Evolutionary conservation across 75 land plant species (phyloP).

Genomic region (Pinus tabuliformis): DNA sequence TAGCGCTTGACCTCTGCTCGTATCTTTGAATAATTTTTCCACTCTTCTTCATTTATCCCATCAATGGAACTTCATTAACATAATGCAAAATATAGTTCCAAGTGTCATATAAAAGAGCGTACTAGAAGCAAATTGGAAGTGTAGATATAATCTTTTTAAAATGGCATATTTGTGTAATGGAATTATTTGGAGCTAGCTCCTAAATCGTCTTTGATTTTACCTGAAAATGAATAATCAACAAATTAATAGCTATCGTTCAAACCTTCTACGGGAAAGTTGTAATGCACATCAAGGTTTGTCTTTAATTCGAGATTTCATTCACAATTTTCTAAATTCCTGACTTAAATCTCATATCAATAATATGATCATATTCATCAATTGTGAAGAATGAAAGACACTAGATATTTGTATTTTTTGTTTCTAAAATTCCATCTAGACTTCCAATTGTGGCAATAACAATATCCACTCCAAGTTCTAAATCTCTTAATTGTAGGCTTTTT

Average conservation of each 20-base stretch:
- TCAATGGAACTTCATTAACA: slow-evolving; percentile 42
- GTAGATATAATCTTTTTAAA: neutral
- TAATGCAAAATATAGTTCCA: slow-evolving; percentile 18
- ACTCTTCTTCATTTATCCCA: slow-evolving; percentile 57
- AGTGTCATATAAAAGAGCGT: neutral
- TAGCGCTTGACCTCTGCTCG: slow-evolving; percentile 55
- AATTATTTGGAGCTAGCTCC: slow-evolving; percentile 68
- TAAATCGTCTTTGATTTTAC: slow-evolving; percentile 64
- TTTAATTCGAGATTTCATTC: slow-evolving; percentile 44
- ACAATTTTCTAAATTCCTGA: slow-evolving; percentile 81
- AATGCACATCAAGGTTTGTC: slow-evolving; percentile 77
- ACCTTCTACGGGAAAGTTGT: slow-evolving; percentile 77
- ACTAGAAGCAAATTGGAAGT: neutral
- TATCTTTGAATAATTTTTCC: slow-evolving; percentile 54
- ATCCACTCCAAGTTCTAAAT: slow-evolving; percentile 60
- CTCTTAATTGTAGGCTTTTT: slow-evolving; percentile 78
- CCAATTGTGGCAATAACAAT: slow-evolving; percentile 81
- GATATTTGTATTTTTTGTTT: slow-evolving; percentile 52
- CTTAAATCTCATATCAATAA: slow-evolving; percentile 89
- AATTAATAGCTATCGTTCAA: slow-evolving; percentile 58
- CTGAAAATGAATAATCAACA: slow-evolving; percentile 56
- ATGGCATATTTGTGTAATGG: slow-evolving; percentile 57
- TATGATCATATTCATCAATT: slow-evolving; percentile 75
- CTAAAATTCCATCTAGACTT: slow-evolving; percentile 60
- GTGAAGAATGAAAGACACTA: slow-evolving; percentile 56